Conservation (phyloP, 2,329 filamentous ascomycete species). For the Drechslerella stenobrocha region DNA sequence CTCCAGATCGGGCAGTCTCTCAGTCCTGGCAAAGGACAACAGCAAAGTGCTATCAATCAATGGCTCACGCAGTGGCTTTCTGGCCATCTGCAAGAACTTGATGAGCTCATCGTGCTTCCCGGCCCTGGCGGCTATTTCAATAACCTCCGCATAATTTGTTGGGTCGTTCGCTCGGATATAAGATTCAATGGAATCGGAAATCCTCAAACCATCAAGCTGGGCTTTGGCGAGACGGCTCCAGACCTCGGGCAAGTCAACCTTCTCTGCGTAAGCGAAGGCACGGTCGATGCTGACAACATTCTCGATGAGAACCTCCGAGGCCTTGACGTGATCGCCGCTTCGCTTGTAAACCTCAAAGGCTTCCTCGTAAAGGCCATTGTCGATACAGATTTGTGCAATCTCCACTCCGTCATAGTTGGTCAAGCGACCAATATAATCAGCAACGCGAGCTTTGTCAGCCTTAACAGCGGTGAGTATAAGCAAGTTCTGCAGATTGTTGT, state of each 20-base stretch:
- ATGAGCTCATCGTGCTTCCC: constrained; percentile 97
- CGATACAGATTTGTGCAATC: constrained; percentile 88
- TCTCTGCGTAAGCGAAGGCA: constrained; percentile 91
- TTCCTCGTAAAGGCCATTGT: constrained; percentile 92
- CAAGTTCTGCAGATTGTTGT: constrained; percentile 92
- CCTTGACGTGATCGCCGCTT: constrained; percentile 81
- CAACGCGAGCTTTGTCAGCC: constrained; percentile 89
- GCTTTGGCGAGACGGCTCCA: constrained; percentile 99
- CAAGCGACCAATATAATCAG: constrained; percentile 93
- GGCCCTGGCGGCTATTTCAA: constrained; percentile 90
- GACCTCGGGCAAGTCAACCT: constrained; percentile 88
- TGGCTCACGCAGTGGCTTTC: constrained; percentile 92
- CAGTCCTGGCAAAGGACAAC: constrained; percentile 88
- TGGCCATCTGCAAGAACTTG: constrained; percentile 94
- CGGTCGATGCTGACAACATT: constrained; percentile 97
- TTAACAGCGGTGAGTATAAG: constrained; percentile 95
- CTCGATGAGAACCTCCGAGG: constrained; percentile 89
- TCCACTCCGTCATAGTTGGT: constrained; percentile 83
- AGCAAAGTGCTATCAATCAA: constrained; percentile 90
- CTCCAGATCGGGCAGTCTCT: constrained; percentile 89
- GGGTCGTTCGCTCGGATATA: constrained; percentile 95
- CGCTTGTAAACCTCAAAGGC: constrained; percentile 99
- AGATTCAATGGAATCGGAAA: constrained; percentile 89
- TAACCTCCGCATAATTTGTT: constrained; percentile 91
- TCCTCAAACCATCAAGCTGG: constrained; percentile 90